Base-by-base conservation (phyloP, 768 basidiomycete species). In the Boletus pseudopeckii region DNA sequence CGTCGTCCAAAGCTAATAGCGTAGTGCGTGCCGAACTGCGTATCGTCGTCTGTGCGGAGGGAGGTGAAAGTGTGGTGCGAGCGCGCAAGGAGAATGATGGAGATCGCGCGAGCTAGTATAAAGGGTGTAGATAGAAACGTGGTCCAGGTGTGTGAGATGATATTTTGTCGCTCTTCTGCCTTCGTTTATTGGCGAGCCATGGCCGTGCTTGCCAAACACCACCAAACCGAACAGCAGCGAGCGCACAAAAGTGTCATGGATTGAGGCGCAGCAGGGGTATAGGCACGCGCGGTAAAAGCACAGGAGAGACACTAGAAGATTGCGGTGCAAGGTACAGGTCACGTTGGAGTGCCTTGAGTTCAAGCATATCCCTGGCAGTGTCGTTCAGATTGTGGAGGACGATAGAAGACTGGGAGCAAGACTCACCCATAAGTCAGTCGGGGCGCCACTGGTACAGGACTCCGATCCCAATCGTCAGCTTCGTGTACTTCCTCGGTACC, bases 381-480 rank as follows among this genome's bases (percentile, higher is more conserved):
- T 48, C 41, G 37, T 36, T 53, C 24, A 48, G 58, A 41, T 8
- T n/a, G 26, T 36, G 2, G 17, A 32, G 22, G 34, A 14, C 8
- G 14, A 48, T 9, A 40, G 44, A 40, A n/a, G 32, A 28, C 17
- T 24, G 26, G 24, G 1, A 13, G 15, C 10, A n/a, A 17, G 18
- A 80, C 85, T 78, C 65, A 89, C 86, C 83, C 77, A 64, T 88
- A 90, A 3, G 81, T 77, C 58, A 90, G 71, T 54, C 76, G 78
- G 32, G 76, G 75, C 7, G 84, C 78, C 24, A 85, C 82, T 38
- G 86, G 83, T 2, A 78, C 77, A 3, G 88, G 88, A 1, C 85
- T 87, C 15, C 88, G 77, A 66, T 90, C 88, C 88, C 88, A 90
- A 52, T 87, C 86, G 65, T 90, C 88, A 4, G 85, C 88, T 30